Base-by-base conservation (phyloP, 208 protist genomes). In the Acanthamoeba castellanii region DNA sequence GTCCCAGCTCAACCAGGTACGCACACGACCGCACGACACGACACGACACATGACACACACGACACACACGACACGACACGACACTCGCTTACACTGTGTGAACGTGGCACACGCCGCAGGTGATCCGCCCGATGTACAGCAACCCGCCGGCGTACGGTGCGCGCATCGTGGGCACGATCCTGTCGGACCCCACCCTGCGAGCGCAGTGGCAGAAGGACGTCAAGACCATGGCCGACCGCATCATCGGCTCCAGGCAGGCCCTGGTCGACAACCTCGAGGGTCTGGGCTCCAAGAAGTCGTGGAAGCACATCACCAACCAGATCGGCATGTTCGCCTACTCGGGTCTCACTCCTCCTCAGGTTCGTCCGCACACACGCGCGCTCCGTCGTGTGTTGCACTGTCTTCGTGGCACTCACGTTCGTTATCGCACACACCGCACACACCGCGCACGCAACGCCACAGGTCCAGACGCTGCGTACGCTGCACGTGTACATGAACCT, bases 261-360 rank as follows among this genome's bases (percentile, higher is more conserved):
- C 78, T 94, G 22, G 74, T 88, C n/a, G 34, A 42, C 52, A 84
- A 94, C 32, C 61, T 94, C 27, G 57, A 94, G 52, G 52, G 18
- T 2, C 59, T 88, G 30, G 92, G 92, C 70, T 94, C 92, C 30
- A 94, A 84, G 74, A 25, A 98, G 66, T 97, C 81, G n/a, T 99
- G 99, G 99, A 96, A 97, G 25, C 99, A 99, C 96, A 98, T 99
- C 61, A 97, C 98, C 68, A 97, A 97, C 13, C 99, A 99, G 97
- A 99, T 99, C 70, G 99, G 99, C 95, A 99, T 99, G 99, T 99
- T 99, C 96, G 99, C 98, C 78, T 99, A 98, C 96, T 78, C 57
- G 13, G 92, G 92, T 45, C 61, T 94, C n/a, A 94, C 92, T 25
- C n/a, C 92, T 4, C 42, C 42, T 27, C 91, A 94, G 72, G 87